These are phyloP conservation scores for Umbilicus rupestris DNA, from an alignment of 164 flowering plant species.

Conservation along the genomic window DNA sequence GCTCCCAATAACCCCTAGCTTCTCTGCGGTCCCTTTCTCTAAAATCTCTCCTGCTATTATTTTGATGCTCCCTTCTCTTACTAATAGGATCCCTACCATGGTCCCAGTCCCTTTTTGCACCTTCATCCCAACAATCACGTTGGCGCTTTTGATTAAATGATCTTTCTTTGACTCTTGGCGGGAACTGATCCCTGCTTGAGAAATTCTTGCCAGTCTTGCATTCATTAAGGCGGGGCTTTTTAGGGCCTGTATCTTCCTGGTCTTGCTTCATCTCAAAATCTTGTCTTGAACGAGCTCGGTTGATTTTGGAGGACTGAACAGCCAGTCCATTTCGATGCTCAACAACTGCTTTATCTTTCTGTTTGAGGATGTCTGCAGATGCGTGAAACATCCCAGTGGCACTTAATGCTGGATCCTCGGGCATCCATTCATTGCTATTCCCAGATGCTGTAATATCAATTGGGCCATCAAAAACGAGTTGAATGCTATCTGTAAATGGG, in stretches of 20 bases:
- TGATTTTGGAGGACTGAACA: background rate
- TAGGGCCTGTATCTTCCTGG: background rate
- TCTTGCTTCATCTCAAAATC: background rate
- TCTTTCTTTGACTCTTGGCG: background rate
- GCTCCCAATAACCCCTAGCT: constrained; percentile 82
- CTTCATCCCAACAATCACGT: no score
- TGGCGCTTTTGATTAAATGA: background rate
- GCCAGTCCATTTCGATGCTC: background rate
- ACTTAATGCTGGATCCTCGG: no score
- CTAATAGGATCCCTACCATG: background rate
- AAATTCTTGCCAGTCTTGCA: background rate
- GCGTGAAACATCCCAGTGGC: no score
- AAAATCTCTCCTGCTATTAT: constrained; percentile 28
- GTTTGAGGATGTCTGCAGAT: background rate
- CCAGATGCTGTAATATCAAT: background rate
- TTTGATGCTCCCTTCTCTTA: constrained; percentile 40
- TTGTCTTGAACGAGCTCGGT: background rate
- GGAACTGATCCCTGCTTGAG: background rate
- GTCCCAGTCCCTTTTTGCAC: background rate
- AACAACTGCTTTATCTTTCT: background rate
- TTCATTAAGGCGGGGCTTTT: background rate
- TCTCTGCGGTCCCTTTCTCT: constrained; percentile 54
- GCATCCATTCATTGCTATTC: no score
- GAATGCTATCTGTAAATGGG: background rate
- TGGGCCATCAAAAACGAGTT: background rate